Evolutionary conservation across 2,329 filamentous ascomycete species (phyloP).

Genomic region (Trichophyton simii): DNA sequence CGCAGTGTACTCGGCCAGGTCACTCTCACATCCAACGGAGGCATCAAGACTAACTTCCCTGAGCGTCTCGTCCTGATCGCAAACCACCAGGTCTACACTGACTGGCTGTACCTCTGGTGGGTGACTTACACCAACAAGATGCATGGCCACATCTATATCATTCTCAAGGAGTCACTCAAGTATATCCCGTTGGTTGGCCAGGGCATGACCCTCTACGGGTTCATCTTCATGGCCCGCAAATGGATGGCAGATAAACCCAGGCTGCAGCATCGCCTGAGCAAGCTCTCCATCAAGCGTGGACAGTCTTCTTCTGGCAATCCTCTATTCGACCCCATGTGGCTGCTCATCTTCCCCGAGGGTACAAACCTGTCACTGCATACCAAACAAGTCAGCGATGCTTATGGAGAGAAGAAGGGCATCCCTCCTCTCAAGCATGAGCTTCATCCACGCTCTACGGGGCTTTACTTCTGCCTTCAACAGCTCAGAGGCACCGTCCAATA

Average conservation of each 20-base stretch:
- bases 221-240: slow-evolving; percentile 52
- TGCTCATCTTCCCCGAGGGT: slow-evolving; percentile 53
- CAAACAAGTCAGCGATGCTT: slow-evolving; percentile 43
- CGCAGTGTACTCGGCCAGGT: slow-evolving; percentile 48
- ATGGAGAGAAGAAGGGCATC: slow-evolving; percentile 46
- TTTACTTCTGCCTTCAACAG: slow-evolving; percentile 50
- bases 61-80: slow-evolving; percentile 50
- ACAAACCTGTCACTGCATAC: slow-evolving; percentile 49
- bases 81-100: slow-evolving; percentile 57
- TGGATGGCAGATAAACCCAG: slow-evolving; percentile 50
- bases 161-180: slow-evolving; percentile 53
- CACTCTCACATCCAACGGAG: slow-evolving; percentile 43
- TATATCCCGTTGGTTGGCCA: slow-evolving; percentile 50
- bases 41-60: slow-evolving; percentile 47
- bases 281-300: slow-evolving; percentile 36
- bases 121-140: slow-evolving; percentile 52
- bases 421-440: slow-evolving; percentile 47
- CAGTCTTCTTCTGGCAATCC: slow-evolving; percentile 38
- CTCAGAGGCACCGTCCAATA: slow-evolving; percentile 48
- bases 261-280: slow-evolving; percentile 44
- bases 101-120: slow-evolving; percentile 60
- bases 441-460: slow-evolving; percentile 48
- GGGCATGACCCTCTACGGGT: slow-evolving; percentile 53
- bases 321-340: slow-evolving; percentile 51
- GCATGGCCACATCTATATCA: slow-evolving; percentile 55